These are phyloP conservation scores for Fomitopsis serialis DNA, from an alignment of 768 basidiomycete species.

Conservation along the genomic window DNA sequence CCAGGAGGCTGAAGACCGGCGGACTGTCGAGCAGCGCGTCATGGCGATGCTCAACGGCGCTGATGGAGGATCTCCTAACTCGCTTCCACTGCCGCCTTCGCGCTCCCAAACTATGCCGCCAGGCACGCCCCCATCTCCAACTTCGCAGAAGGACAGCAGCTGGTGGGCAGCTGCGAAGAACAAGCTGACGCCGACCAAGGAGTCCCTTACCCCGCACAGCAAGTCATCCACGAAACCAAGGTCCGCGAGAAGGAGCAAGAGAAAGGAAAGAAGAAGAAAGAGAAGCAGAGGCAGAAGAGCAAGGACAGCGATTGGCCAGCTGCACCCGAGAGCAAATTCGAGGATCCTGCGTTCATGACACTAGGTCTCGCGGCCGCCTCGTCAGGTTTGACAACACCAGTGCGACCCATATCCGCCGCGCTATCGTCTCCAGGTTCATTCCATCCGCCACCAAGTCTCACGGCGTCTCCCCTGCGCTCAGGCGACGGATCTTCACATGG, in stretches of 20 bases:
- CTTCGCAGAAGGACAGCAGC: conserved; percentile 55
- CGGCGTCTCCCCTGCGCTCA: conserved; percentile 60
- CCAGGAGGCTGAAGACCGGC: conserved; percentile 63
- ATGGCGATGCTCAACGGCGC: conserved; percentile 60
- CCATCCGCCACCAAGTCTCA: conserved; percentile 50
- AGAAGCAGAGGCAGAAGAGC: conserved; percentile 18
- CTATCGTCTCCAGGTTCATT: conserved; percentile 65
- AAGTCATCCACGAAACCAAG: conserved; percentile 73
- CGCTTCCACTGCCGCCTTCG: conserved; percentile 51
- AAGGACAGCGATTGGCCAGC: conserved; percentile 47
- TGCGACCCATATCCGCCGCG: conserved; percentile 43
- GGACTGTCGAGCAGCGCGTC: conserved; percentile 65
- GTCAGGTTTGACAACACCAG: conserved; percentile 52
- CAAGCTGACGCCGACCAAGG: conserved; percentile 74
- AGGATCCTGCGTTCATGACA: conserved; percentile 54
- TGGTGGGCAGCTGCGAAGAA: conserved; percentile 81
- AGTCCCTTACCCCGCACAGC: conserved; percentile 83
- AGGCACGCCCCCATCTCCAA: conserved; percentile 26
- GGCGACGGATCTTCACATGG: conserved; percentile 44
- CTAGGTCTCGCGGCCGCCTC: conserved; percentile 44
- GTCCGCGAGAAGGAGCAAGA: conserved; percentile 53
- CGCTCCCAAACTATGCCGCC: conserved; percentile 41
- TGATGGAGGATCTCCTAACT: conserved; percentile 24
- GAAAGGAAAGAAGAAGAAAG: conserved; percentile 32
- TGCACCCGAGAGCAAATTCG: conserved; percentile 42